Conservation (phyloP, 306 rosid genomes). For the Cicer chorassanicum region DNA sequence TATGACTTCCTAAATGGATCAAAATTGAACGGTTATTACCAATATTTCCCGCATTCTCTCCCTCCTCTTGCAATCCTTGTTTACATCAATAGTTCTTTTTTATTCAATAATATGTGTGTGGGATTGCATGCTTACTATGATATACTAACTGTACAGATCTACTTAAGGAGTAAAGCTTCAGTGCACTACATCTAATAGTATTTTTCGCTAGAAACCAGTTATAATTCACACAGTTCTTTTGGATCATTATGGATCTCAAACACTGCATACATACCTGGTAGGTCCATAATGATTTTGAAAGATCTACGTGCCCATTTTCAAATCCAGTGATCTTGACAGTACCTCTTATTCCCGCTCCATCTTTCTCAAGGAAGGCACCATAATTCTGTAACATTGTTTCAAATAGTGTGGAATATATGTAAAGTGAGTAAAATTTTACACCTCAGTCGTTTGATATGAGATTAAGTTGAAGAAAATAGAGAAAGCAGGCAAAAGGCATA, state of each 20-base stretch:
- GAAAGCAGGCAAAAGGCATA: constrained; percentile 16
- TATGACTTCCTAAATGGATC: constrained; percentile 1
- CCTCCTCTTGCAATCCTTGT: constrained; percentile 11
- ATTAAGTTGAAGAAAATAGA: constrained; percentile 30
- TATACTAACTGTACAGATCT: no score
- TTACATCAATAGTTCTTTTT: neutral
- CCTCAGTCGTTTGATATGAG: constrained; percentile 31
- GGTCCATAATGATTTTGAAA: constrained; percentile 80
- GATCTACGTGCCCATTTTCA: constrained; percentile 71
- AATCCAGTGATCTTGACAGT: constrained; percentile 77
- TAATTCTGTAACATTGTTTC: constrained; percentile 67
- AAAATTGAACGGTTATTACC: constrained; percentile 1
- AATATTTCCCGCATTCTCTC: neutral
- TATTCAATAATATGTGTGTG: neutral
- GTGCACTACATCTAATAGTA: no score
- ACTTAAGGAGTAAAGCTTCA: no score
- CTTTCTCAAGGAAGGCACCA: constrained; percentile 90
- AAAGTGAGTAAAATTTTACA: constrained; percentile 37
- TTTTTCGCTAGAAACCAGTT: no score
- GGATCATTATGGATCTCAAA: constrained; percentile 19
- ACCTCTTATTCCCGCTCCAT: constrained; percentile 92
- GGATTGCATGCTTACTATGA: no score
- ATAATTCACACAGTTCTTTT: no score
- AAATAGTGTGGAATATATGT: constrained; percentile 41
- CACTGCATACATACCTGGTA: constrained; percentile 68